A percentile compares a stretch with the other conserved stretches of the same genome.
Conservation (phyloP, 352 stramenopile genomes). For the Peronospora farinosa region DNA sequence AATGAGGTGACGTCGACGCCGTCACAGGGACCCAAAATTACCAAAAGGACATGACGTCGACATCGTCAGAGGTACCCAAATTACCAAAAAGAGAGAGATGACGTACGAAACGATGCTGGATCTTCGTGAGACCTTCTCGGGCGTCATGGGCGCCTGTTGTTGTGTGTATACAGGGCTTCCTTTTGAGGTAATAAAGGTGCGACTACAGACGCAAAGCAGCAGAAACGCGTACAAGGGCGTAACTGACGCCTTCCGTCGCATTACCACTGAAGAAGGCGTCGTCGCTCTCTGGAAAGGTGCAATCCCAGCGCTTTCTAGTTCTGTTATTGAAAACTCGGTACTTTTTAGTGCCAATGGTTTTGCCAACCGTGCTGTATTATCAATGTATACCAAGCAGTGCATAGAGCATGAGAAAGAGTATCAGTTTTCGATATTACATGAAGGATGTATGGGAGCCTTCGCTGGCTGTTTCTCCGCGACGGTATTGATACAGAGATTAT, state of each 20-base stretch:
- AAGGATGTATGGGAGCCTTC: slow-evolving; percentile 76
- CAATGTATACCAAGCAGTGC: slow-evolving; percentile 43
- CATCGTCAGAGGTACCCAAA: neutral
- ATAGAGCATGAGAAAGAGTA: slow-evolving; percentile 43
- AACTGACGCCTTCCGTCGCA: slow-evolving; percentile 58
- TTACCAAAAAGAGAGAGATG: too few species aligned
- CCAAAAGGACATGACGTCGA: neutral
- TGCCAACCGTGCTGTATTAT: slow-evolving; percentile 58
- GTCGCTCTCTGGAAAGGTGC: slow-evolving; percentile 85
- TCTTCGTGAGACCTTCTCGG: slow-evolving; percentile 65
- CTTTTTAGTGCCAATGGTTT: slow-evolving; percentile 85
- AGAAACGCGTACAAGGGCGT: slow-evolving; percentile 58
- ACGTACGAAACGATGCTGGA: slow-evolving; percentile 44
- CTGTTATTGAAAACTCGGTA: slow-evolving; percentile 87
- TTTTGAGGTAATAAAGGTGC: slow-evolving; percentile 85
- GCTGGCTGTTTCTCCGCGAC: slow-evolving; percentile 82
- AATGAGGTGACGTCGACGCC: too few species aligned
- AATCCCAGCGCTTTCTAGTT: slow-evolving; percentile 77
- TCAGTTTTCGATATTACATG: slow-evolving; percentile 70
- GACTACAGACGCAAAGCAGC: slow-evolving; percentile 69
- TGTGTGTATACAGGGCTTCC: slow-evolving; percentile 81
- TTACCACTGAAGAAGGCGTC: slow-evolving; percentile 66
- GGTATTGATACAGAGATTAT: slow-evolving; percentile 14
- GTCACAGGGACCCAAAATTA: too few species aligned
- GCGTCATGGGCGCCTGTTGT: slow-evolving; percentile 71